phyloP scores from a whole-genome alignment of 306 rosid species.

The Mimosa bimucronata region DNA sequence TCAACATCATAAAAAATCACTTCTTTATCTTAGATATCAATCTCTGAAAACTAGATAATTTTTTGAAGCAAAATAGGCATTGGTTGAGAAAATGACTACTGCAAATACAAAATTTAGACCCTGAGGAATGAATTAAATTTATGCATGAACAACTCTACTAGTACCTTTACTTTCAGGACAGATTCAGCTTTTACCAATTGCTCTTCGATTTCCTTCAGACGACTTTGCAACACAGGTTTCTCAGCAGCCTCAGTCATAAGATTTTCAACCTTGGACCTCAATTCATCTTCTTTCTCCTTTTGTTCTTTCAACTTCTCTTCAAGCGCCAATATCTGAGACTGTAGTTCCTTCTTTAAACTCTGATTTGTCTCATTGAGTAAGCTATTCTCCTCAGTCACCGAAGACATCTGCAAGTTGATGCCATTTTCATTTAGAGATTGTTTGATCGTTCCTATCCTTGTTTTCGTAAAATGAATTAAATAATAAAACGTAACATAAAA shows the following conservation, averaged over 20 bases:
- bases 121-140: background rate
- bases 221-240: constrained; percentile 62
- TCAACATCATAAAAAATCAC: constrained; percentile 15
- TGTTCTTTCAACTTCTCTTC: constrained; percentile 76
- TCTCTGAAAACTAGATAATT: background rate
- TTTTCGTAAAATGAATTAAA: constrained; percentile 11
- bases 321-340: constrained; percentile 59
- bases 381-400: constrained; percentile 76
- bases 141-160: constrained; percentile 13
- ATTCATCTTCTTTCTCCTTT: constrained; percentile 57
- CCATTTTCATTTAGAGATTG: constrained; percentile 34
- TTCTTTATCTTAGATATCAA: constrained; percentile 7
- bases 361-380: constrained; percentile 73
- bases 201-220: constrained; percentile 64
- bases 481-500: constrained; percentile 12
- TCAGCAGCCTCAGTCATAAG: constrained; percentile 68
- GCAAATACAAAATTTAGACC: background rate
- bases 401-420: constrained; percentile 65
- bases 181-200: constrained; percentile 65
- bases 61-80: background rate
- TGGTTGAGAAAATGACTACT: background rate
- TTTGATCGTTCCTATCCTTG: background rate
- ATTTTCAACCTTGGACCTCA: constrained; percentile 66
- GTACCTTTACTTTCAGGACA: constrained; percentile 72
- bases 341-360: constrained; percentile 71